A percentile compares a stretch with the other conserved stretches of the same genome.
phyloP scores from a whole-genome alignment of 2,329 filamentous ascomycete genomes.

The Arthrobotrys musiformis region DNA sequence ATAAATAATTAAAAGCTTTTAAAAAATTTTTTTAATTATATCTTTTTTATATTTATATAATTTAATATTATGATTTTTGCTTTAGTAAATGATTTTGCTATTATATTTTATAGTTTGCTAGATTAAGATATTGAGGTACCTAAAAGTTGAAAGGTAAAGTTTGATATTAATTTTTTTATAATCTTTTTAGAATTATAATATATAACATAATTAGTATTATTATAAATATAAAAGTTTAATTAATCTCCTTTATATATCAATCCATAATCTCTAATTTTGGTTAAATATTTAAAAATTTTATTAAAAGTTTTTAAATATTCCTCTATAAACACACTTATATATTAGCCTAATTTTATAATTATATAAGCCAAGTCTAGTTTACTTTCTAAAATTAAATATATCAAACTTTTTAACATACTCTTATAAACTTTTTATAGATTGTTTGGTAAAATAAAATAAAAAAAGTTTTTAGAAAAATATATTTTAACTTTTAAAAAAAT shows the following conservation, averaged over 20 bases:
- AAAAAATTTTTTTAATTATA: background rate
- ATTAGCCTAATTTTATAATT: background rate
- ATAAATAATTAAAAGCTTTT: background rate
- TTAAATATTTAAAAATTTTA: background rate
- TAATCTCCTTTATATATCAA: background rate
- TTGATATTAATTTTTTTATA: background rate
- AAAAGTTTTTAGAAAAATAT: background rate
- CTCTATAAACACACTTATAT: background rate
- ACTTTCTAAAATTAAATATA: background rate
- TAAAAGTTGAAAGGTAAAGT: background rate
- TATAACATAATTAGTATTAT: background rate
- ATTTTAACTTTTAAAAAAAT: background rate
- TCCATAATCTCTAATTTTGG: no score
- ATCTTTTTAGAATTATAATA: background rate
- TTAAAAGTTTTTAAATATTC: constrained; percentile 2
- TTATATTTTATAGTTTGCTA: background rate
- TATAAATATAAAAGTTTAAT: background rate
- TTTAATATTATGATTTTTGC: background rate
- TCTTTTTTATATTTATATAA: background rate
- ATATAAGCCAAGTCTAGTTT: background rate
- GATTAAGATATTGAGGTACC: background rate
- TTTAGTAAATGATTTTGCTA: background rate
- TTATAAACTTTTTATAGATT: background rate
- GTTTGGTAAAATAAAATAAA: background rate
- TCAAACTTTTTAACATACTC: background rate